These are phyloP conservation scores for Beta vulgaris DNA, from an alignment of 148 eudicot species.

Conservation along the genomic window DNA sequence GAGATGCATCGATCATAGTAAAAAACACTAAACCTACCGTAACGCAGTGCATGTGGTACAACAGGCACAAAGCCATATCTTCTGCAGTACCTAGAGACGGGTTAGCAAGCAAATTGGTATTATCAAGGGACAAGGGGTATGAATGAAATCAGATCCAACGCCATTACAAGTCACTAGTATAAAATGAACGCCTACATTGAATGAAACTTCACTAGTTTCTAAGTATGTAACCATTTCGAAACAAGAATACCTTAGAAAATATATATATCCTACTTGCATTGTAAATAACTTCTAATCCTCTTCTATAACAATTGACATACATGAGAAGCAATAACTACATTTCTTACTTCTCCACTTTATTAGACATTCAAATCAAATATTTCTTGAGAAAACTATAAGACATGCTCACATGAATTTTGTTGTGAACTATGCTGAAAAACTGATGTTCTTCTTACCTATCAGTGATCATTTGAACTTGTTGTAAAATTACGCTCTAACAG, in stretches of 20 bases:
- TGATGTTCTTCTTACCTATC: constrained; percentile 13
- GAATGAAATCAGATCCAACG: not conserved
- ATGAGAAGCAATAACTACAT: not conserved
- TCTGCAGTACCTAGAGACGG: not conserved
- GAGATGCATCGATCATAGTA: not conserved
- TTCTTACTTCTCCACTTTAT: constrained; percentile 21
- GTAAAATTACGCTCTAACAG: constrained; percentile 53
- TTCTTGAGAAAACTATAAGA: constrained; percentile 3
- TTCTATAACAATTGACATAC: not conserved
- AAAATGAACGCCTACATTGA: constrained; percentile 3
- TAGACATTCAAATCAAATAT: constrained; percentile 20
- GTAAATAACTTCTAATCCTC: constrained; percentile 8
- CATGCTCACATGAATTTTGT: constrained; percentile 8
- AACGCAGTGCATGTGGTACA: not conserved
- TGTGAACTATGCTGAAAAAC: constrained; percentile 11
- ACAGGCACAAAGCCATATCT: not conserved
- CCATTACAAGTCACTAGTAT: not conserved
- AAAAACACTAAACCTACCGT: not conserved
- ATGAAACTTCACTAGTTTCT: constrained; percentile 11
- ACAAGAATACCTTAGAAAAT: not conserved
- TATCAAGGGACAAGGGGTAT: not conserved
- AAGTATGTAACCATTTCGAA: not conserved
- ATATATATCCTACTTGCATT: constrained; percentile 14
- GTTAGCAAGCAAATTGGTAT: not conserved
- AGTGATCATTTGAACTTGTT: constrained; percentile 5